Evolutionary conservation across 768 basidiomycete species (phyloP).

Genomic region (Butyriboletus loyo): DNA sequence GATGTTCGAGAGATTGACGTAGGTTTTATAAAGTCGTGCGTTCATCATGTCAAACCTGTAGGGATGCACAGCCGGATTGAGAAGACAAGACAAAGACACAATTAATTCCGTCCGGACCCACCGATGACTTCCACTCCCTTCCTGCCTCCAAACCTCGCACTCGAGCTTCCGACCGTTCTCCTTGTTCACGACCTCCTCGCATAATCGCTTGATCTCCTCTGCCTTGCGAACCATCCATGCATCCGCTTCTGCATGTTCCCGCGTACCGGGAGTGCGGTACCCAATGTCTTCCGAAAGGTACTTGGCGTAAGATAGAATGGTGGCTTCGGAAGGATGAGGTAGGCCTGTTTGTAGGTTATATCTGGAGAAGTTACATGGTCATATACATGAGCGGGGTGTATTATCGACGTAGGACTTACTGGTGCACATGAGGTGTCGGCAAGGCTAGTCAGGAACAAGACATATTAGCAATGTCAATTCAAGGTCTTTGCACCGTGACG

Average conservation of each 20-base stretch:
- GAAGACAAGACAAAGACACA: not conserved
- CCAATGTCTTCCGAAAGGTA: conserved; percentile 84
- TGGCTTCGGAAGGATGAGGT: conserved; percentile 70
- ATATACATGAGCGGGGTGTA: not conserved
- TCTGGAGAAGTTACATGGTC: conserved; percentile 5
- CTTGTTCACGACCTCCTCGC: conserved; percentile 50
- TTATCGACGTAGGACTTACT: conserved; percentile 37
- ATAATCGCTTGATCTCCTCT: conserved; percentile 55
- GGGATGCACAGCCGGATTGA: not conserved
- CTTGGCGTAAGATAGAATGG: conserved; percentile 60
- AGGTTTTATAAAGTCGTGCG: conserved; percentile 80
- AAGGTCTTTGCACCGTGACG: not conserved
- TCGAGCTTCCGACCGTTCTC: conserved; percentile 57
- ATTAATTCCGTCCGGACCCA: conserved; percentile 35
- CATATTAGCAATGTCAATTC: conserved; percentile 1
- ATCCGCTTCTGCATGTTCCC: conserved; percentile 83
- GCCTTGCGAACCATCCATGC: conserved; percentile 75
- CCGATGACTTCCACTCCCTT: conserved; percentile 87
- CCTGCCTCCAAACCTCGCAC: conserved; percentile 90
- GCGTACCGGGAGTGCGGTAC: conserved; percentile 87
- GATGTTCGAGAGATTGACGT: conserved; percentile 85
- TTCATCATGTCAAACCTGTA: conserved; percentile 90
- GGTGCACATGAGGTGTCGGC: conserved; percentile 50
- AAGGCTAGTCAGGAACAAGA: conserved; percentile 40
- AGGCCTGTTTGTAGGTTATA: conserved; percentile 52